A percentile compares a stretch with the other conserved stretches of the same genome.
Evolutionary conservation across 2,329 filamentous ascomycete species (phyloP).

Genomic region (Aspergillus ochraceoroseus): DNA sequence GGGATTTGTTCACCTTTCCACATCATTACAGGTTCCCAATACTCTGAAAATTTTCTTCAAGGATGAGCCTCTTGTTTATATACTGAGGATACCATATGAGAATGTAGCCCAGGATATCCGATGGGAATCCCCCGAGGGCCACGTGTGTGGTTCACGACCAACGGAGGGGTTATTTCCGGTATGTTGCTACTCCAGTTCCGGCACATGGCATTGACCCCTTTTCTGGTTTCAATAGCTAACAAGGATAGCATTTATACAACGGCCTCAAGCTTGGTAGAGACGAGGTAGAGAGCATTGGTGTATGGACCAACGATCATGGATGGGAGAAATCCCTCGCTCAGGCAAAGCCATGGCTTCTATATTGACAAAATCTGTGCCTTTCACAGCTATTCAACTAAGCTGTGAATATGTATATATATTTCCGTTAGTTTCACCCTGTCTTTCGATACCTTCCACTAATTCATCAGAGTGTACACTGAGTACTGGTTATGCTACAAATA

Average conservation of each 20-base stretch:
- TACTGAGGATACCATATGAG: conserved; percentile 36
- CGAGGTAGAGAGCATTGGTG: conserved; percentile 36
- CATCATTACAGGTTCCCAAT: conserved; percentile 36
- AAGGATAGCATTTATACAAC: conserved; percentile 37
- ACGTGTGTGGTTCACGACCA: conserved; percentile 34
- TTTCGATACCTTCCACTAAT: too few species aligned
- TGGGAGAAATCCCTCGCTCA: conserved; percentile 36
- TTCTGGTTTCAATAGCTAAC: too few species aligned
- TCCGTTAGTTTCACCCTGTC: too few species aligned
- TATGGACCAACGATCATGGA: conserved; percentile 37
- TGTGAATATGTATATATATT: too few species aligned
- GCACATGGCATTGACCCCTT: background rate
- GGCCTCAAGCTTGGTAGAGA: conserved; percentile 35
- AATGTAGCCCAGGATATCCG: conserved; percentile 28
- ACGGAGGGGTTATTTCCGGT: conserved; percentile 41
- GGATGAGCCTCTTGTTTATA: conserved; percentile 36
- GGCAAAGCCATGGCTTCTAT: conserved; percentile 37
- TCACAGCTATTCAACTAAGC: background rate
- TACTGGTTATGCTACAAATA: too few species aligned
- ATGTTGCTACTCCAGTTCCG: conserved; percentile 14
- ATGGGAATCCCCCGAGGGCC: conserved; percentile 39
- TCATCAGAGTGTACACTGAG: too few species aligned
- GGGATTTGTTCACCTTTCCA: conserved; percentile 40
- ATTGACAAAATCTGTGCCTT: conserved; percentile 21
- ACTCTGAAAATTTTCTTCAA: conserved; percentile 39